Evolutionary conservation across 352 stramenopile genomes (phyloP).

Genomic region (Achlya hypogyna): DNA sequence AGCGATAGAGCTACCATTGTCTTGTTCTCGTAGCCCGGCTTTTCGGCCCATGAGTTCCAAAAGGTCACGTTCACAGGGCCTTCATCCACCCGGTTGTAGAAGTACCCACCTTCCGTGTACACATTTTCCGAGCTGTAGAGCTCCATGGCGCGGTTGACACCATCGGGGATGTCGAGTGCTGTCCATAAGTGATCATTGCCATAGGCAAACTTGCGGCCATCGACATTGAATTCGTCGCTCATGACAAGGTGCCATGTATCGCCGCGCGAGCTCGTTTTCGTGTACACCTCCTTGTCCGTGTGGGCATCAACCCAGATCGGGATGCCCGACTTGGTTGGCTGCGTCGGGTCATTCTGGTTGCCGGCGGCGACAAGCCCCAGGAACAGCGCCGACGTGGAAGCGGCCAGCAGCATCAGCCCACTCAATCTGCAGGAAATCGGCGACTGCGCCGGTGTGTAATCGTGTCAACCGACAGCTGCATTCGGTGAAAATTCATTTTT

Average conservation of each 20-base stretch:
- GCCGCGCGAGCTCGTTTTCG: slow-evolving; percentile 38
- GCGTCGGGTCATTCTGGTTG: slow-evolving; percentile 7
- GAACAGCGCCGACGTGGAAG: neutral
- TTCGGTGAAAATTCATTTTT: too few species aligned
- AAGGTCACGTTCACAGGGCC: slow-evolving; percentile 10
- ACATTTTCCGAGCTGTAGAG: slow-evolving; percentile 86
- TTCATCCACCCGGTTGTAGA: slow-evolving; percentile 17
- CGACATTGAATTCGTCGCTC: slow-evolving; percentile 92
- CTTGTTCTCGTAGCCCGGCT: slow-evolving; percentile 4
- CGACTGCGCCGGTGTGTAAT: too few species aligned
- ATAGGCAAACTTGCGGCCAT: slow-evolving; percentile 81
- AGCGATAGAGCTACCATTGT: slow-evolving; percentile 5
- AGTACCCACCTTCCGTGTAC: slow-evolving; percentile 27
- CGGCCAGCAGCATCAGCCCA: too few species aligned
- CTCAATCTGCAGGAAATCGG: too few species aligned
- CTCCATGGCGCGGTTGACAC: slow-evolving; percentile 82
- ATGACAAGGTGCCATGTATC: slow-evolving; percentile 71
- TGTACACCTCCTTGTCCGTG: slow-evolving; percentile 31
- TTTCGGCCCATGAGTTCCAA: slow-evolving; percentile 16
- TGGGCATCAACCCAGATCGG: slow-evolving; percentile 46
- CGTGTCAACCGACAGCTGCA: too few species aligned
- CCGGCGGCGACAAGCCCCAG: neutral
- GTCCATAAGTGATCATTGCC: slow-evolving; percentile 92
- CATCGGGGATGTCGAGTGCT: slow-evolving; percentile 89
- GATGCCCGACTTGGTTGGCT: slow-evolving; percentile 1